These are phyloP conservation scores for Fusarium pilosicola DNA, from an alignment of 2,329 filamentous ascomycete genomes.

Conservation along the genomic window DNA sequence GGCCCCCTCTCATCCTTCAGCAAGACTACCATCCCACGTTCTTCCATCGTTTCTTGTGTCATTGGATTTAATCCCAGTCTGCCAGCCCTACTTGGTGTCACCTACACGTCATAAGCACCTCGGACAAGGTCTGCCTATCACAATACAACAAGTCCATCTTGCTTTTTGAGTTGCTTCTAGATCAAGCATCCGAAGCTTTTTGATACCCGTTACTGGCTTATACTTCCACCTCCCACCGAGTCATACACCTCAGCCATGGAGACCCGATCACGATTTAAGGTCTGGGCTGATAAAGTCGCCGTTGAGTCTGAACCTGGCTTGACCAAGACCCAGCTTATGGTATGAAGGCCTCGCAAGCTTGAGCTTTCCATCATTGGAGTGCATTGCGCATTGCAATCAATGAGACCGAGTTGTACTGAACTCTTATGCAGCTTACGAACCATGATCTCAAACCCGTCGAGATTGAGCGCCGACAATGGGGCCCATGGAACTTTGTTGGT, in stretches of 20 bases:
- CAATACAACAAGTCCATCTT: not conserved
- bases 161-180: slow-evolving; percentile 8
- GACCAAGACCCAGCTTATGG: slow-evolving; percentile 82
- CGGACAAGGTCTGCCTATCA: not conserved
- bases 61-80: slow-evolving; percentile 23
- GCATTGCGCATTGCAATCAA: not conserved
- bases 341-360: slow-evolving; percentile 46
- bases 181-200: not conserved
- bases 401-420: slow-evolving; percentile 26
- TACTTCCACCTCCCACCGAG: not conserved
- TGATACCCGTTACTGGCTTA: not conserved
- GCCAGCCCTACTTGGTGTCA: slow-evolving; percentile 18
- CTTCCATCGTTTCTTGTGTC: slow-evolving; percentile 5
- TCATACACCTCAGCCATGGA: slow-evolving; percentile 34
- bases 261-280: slow-evolving; percentile 52
- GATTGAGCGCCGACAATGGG: slow-evolving; percentile 82
- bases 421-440: slow-evolving; percentile 72
- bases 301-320: slow-evolving; percentile 81
- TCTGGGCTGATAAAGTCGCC: slow-evolving; percentile 69
- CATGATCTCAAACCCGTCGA: slow-evolving; percentile 85
- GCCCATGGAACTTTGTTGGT: slow-evolving; percentile 85
- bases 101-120: slow-evolving; percentile 35
- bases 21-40: slow-evolving; percentile 10
- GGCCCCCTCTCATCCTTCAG: slow-evolving; percentile 8
- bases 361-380: not conserved